phyloP scores from a whole-genome alignment of 2,329 filamentous ascomycete genomes.

The Apiospora kogelbergensis region DNA sequence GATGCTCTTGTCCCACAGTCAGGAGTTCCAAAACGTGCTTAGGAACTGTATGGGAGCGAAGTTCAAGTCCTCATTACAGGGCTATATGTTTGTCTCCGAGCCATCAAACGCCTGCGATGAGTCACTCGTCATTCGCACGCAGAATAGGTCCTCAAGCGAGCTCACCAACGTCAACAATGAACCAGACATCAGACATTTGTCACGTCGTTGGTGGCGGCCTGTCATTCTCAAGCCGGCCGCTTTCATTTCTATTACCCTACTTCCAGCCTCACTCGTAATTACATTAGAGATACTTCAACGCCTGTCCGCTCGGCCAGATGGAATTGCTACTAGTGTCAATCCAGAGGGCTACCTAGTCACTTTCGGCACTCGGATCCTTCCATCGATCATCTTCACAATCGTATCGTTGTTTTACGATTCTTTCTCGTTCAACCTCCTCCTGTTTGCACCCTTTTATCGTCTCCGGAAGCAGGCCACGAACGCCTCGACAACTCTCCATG shows the following conservation, averaged over 20 bases:
- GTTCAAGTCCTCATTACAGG: background rate
- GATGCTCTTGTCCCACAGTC: background rate
- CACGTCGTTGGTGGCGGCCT: background rate
- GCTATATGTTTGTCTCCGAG: conserved; percentile 3
- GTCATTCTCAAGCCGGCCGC: background rate
- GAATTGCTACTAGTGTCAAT: background rate
- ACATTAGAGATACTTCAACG: conserved; percentile 9
- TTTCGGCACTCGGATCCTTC: conserved; percentile 4
- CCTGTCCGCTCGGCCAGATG: background rate
- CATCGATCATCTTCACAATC: conserved; percentile 1
- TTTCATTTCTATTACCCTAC: background rate
- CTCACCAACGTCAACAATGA: background rate
- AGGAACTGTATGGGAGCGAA: background rate
- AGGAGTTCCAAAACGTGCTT: background rate
- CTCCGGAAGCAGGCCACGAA: background rate
- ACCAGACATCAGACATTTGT: background rate
- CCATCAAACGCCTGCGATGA: background rate
- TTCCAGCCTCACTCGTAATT: background rate
- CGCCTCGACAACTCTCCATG: background rate
- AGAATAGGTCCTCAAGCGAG: background rate
- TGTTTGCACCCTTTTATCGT: conserved; percentile 1
- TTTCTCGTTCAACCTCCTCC: conserved; percentile 5
- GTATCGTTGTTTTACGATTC: conserved; percentile 10
- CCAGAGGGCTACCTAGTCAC: background rate
- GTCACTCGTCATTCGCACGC: background rate